phyloP scores from a whole-genome alignment of 495 filamentous ascomycete genomes.

The Penicillium egyptiacum region DNA sequence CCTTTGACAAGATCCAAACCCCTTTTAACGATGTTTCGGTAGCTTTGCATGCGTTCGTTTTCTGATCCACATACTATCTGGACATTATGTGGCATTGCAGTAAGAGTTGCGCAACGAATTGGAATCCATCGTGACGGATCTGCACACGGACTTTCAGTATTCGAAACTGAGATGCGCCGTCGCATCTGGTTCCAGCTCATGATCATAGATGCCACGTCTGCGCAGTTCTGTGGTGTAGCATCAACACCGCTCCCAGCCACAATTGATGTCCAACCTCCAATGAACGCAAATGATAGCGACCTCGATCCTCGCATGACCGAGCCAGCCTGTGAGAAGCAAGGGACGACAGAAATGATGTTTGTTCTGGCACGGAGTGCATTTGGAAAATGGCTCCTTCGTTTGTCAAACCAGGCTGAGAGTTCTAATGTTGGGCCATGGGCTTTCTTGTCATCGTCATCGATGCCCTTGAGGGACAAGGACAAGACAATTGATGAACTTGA shows the following conservation, averaged over 20 bases:
- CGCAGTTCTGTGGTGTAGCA: constrained; percentile 35
- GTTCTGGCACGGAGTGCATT: constrained; percentile 53
- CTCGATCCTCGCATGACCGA: constrained; percentile 58
- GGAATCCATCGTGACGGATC: constrained; percentile 48
- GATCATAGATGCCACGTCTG: constrained; percentile 35
- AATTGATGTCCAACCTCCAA: constrained; percentile 40
- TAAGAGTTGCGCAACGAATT: constrained; percentile 45
- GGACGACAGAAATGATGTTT: constrained; percentile 69
- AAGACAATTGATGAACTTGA: constrained; percentile 40
- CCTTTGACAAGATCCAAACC: neutral
- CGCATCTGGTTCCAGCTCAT: constrained; percentile 44
- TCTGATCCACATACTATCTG: constrained; percentile 45
- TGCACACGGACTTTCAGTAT: constrained; percentile 35
- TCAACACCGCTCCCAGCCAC: constrained; percentile 19
- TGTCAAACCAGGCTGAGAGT: constrained; percentile 19
- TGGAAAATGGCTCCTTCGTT: constrained; percentile 42
- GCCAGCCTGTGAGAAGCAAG: constrained; percentile 49
- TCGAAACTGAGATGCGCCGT: constrained; percentile 49
- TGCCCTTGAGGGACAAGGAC: constrained; percentile 51
- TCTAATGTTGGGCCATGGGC: constrained; percentile 36
- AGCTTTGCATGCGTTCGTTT: constrained; percentile 34
- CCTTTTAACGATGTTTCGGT: constrained; percentile 6
- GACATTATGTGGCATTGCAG: constrained; percentile 43
- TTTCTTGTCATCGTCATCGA: constrained; percentile 28
- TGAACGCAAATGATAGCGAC: constrained; percentile 59